phyloP scores from a whole-genome alignment of 768 basidiomycete genomes.

The Vararia minispora region DNA sequence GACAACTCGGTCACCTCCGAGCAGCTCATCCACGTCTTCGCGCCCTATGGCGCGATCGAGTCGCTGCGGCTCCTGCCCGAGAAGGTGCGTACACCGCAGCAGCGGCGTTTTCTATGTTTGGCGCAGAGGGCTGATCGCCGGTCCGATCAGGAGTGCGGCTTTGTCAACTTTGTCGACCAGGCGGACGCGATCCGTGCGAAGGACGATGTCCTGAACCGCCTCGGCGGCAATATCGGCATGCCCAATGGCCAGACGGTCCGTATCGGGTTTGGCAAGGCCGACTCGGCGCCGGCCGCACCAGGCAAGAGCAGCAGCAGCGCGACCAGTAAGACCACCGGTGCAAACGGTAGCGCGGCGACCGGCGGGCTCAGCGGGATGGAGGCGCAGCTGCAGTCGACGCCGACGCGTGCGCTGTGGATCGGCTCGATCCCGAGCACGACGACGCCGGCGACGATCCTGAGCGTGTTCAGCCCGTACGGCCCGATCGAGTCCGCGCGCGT shows the following conservation, averaged over 20 bases:
- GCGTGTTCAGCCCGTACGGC: conserved; percentile 95
- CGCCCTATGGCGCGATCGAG: conserved; percentile 95
- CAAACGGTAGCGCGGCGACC: conserved; percentile 36
- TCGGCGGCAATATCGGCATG: conserved; percentile 90
- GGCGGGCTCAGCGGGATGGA: conserved; percentile 62
- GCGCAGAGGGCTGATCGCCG: conserved; percentile 3
- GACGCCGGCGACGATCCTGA: conserved; percentile 87
- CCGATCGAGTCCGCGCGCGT: conserved; percentile 96
- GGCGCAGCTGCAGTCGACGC: conserved; percentile 79
- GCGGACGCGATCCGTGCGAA: conserved; percentile 95
- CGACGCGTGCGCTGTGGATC: conserved; percentile 95
- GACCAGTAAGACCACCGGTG: conserved; percentile 37
- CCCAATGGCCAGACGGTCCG: conserved; percentile 93
- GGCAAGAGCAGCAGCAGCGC: conserved; percentile 64
- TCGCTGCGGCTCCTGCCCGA: conserved; percentile 90
- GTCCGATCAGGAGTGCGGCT: conserved; percentile 87
- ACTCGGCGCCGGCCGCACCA: conserved; percentile 88
- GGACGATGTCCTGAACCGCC: conserved; percentile 92
- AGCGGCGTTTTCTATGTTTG: no score
- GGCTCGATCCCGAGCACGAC: conserved; percentile 94
- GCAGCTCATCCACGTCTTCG: conserved; percentile 91
- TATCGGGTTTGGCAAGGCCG: conserved; percentile 96
- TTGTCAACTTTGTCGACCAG: conserved; percentile 97
- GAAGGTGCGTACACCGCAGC: conserved; percentile 79
- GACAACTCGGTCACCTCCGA: conserved; percentile 92